Conservation (phyloP, 2,329 filamentous ascomycete genomes). For the Colletotrichum costaricense region DNA sequence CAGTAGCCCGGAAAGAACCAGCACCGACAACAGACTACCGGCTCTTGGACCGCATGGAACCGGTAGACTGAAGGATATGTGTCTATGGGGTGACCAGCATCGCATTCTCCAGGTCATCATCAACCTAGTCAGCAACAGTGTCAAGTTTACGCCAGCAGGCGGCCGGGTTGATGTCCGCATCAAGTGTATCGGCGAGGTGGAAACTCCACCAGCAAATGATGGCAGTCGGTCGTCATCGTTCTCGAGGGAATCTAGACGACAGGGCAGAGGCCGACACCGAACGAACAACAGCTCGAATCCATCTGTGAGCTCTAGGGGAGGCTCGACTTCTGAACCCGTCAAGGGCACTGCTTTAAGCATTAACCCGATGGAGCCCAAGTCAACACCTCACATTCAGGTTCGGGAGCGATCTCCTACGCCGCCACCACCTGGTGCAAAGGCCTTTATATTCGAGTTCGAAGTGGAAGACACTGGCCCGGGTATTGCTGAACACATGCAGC, state of each 20-base stretch:
- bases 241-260: conserved; percentile 58
- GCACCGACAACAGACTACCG: conserved; percentile 54
- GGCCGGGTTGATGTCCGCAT: conserved; percentile 83
- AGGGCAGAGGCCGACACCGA: conserved; percentile 55
- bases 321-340: conserved; percentile 41
- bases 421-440: conserved; percentile 70
- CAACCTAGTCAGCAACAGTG: conserved; percentile 89
- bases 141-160: conserved; percentile 87
- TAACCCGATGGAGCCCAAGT: conserved; percentile 70
- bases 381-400: conserved; percentile 57
- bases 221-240: conserved; percentile 64
- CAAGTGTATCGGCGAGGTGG: conserved; percentile 74
- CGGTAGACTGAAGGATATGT: conserved; percentile 83
- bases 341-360: conserved; percentile 68
- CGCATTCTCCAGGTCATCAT: conserved; percentile 93
- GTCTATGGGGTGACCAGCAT: conserved; percentile 92
- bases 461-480: conserved; percentile 90
- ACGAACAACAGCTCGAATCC: conserved; percentile 61
- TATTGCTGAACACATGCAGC: conserved; percentile 80
- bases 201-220: conserved; percentile 49
- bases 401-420: conserved; percentile 69
- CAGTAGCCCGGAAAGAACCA: conserved; percentile 41
- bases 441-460: conserved; percentile 86
- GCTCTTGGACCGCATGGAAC: conserved; percentile 73
- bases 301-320: conserved; percentile 60